Evolutionary conservation across 2,329 filamentous ascomycete species (phyloP), one percentile per base, ranked within the genome.

Genomic region (Penicillium nordicum): DNA sequence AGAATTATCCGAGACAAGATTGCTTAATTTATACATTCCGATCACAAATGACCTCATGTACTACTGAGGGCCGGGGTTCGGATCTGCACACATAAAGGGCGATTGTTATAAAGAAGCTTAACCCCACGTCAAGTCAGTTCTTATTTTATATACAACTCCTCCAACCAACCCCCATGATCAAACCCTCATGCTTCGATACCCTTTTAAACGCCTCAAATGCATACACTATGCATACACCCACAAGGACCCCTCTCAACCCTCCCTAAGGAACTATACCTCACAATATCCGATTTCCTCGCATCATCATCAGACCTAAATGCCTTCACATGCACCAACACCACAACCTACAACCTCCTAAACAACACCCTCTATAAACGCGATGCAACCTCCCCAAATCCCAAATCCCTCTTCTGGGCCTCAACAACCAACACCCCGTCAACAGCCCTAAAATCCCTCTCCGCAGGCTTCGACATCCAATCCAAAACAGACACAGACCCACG

Each of bases 331-430:
- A 58, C 55, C 23, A 64, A 53, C 44, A 51, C 37, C 16, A 50
- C 37, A 11, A 45, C 61, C 43, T 36, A 65, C 52, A 23, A 8
- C 10, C 55, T 63, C 41, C 47, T 66, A 16, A 64, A 60, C 36
- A 38, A 47, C 4, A 34, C 11, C 6, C 58, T 69, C 16, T 69
- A 68, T 45, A 57, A 50, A 6, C 42, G 53, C 36, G 53, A 66
- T 50, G 53, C 53, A 14, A 44, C 45, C n/a, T 43, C 49, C 5
- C 34, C 50, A 21, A 10, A 46, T 2, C 32, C 51, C 5, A 55
- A 44, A n/a, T 59, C 65, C 3, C 50, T 69, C n/a, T 49, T 57
- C 16, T 65, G 64, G 65, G 63, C 66, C 32, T 59, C 63, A 25
- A 53, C 38, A 14, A 41, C 58, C 34, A 57, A 63, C 34, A 43